phyloP scores from a whole-genome alignment of 148 eudicot genomes.

The Vaccinium macrocarpon region DNA sequence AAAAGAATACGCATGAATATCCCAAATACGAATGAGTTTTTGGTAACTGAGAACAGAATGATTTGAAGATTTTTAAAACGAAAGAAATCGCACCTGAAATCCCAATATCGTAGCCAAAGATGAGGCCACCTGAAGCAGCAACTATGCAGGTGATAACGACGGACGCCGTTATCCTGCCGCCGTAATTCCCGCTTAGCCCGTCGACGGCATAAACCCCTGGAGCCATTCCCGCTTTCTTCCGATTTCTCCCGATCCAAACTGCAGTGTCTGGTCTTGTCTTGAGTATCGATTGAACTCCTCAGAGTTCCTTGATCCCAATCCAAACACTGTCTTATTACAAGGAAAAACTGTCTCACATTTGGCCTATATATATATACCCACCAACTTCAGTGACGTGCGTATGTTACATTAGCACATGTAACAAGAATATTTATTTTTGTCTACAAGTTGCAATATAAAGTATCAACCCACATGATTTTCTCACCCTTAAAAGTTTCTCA shows the following conservation, averaged over 20 bases:
- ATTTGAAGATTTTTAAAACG: not conserved
- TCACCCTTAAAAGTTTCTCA: too few species aligned
- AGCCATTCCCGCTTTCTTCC: constrained; percentile 17
- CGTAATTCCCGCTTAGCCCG: constrained; percentile 7
- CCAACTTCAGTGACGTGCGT: too few species aligned
- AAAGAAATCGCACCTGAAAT: constrained; percentile 38
- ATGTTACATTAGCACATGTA: too few species aligned
- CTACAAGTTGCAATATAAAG: too few species aligned
- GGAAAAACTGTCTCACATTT: not conserved
- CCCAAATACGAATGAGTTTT: not conserved
- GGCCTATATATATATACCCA: not conserved
- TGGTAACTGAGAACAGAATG: not conserved
- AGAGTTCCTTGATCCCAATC: not conserved
- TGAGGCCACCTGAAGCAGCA: constrained; percentile 57
- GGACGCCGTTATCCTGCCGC: constrained; percentile 32
- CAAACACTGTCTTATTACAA: not conserved
- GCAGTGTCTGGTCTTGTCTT: not conserved
- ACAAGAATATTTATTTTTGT: too few species aligned
- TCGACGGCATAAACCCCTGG: constrained; percentile 21
- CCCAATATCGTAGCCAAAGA: constrained; percentile 55
- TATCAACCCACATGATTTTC: too few species aligned
- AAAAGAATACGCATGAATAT: not conserved
- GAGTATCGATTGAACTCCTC: too few species aligned
- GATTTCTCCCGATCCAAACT: not conserved
- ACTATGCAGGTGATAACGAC: constrained; percentile 48